Evolutionary conservation across 2,329 filamentous ascomycete genomes (phyloP).

Genomic region (Alternaria solani): DNA sequence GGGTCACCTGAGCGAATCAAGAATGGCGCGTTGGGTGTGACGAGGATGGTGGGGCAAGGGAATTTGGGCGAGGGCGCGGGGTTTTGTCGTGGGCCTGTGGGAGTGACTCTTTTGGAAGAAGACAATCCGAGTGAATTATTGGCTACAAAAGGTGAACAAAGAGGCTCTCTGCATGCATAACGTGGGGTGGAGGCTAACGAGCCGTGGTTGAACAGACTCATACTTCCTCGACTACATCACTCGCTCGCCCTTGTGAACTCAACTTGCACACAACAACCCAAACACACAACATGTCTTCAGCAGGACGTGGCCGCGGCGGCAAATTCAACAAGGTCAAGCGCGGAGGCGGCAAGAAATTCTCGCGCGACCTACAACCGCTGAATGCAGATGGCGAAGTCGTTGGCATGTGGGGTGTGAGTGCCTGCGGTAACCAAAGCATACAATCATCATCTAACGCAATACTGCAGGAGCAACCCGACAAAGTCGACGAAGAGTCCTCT

Average conservation of each 20-base stretch:
- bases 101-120: conserved; percentile 23
- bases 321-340: conserved; percentile 95
- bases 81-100: conserved; percentile 17
- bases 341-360: conserved; percentile 96
- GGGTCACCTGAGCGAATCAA: conserved; percentile 23
- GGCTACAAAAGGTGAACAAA: conserved; percentile 9
- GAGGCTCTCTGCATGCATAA: not conserved
- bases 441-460: conserved; percentile 26
- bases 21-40: conserved; percentile 25
- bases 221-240: conserved; percentile 16
- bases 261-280: conserved; percentile 15
- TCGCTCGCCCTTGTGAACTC: conserved; percentile 14
- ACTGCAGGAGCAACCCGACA: conserved; percentile 51
- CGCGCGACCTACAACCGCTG: conserved; percentile 84
- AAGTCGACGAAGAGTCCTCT: conserved; percentile 59
- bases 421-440: not conserved
- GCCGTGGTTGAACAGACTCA: conserved; percentile 16
- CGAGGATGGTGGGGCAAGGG: conserved; percentile 28
- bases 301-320: conserved; percentile 77
- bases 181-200: conserved; percentile 13
- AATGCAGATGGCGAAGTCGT: conserved; percentile 89
- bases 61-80: conserved; percentile 19
- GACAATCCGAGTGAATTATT: not conserved
- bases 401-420: conserved; percentile 81
- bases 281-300: conserved; percentile 59